Evolutionary conservation across 176 grass and related monocot species (phyloP), one percentile per base, ranked within the genome.

Genomic region (Oryza meyeriana): DNA sequence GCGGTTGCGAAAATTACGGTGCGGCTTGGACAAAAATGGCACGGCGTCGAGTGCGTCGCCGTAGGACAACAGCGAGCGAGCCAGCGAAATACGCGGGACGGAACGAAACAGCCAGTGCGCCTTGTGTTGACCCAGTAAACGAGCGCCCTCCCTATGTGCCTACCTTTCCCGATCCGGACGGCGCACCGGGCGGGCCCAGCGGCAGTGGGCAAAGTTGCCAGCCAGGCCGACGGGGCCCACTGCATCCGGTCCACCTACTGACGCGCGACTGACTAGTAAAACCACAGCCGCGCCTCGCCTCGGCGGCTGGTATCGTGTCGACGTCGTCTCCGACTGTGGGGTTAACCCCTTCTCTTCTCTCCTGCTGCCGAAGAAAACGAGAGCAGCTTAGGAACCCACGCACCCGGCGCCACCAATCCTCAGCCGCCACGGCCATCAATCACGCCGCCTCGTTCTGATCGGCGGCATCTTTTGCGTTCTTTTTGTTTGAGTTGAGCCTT

Each of bases 331-430:
- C 32, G 0, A 34, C 12, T 36, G 42, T 34, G 30, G 29, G 44
- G 68, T 81, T 26, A 79, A 47, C 3, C 38, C 18, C 24, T 28
- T 30, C n/a, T 12, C 52, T 4, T 2, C 24, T 33, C 30, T 4
- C 39, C 79, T 81, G 42, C 58, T 82, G 13, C 11, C 66, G 50
- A 62, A 10, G 42, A 79, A 17, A 77, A 25, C 42, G 7, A 62
- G 1, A 75, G 31, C 55, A 28, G 77, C 71, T 22, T 89, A 34
- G 81, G 52, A 83, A 69, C 39, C 62, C 36, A 63, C 58, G 77
- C 71, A 10, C 29, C 58, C 30, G 41, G 16, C 65, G 79, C 65
- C 85, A 12, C 68, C 26, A 16, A 25, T 62, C 62, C 77, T 50
- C 27, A 0, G 40, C 69, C 58, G 52, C 18, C 22, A 10, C 52